These are phyloP conservation scores for Alternaria sp. DNA, from an alignment of 2,329 filamentous ascomycete species.

Conservation along the genomic window DNA sequence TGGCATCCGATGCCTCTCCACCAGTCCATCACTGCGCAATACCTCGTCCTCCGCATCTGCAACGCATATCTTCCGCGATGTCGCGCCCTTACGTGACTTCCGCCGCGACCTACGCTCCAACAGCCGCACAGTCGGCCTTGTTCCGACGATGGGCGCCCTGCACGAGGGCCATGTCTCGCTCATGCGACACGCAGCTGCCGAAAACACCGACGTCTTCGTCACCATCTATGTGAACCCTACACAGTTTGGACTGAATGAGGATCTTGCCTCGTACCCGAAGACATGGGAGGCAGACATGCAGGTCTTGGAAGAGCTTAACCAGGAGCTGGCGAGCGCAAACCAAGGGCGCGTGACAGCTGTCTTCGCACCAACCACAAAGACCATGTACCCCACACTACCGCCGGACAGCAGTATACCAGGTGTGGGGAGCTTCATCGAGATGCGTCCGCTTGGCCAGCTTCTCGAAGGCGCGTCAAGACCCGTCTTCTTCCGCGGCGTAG, in stretches of 20 bases:
- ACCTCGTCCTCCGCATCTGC: slow-evolving; percentile 22
- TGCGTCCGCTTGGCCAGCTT: slow-evolving; percentile 81
- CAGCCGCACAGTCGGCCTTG: slow-evolving; percentile 79
- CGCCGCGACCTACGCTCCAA: slow-evolving; percentile 69
- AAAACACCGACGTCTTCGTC: slow-evolving; percentile 87
- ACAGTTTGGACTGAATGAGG: slow-evolving; percentile 89
- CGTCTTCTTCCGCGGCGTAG: slow-evolving; percentile 95
- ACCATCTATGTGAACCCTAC: slow-evolving; percentile 96
- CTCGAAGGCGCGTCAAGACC: slow-evolving; percentile 86
- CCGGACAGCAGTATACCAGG: slow-evolving; percentile 74
- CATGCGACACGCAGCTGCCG: slow-evolving; percentile 79
- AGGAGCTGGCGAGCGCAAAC: slow-evolving; percentile 65
- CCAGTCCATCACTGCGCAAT: slow-evolving; percentile 23
- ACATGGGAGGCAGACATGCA: slow-evolving; percentile 82
- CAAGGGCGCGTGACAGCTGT: slow-evolving; percentile 77
- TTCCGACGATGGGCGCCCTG: slow-evolving; percentile 98
- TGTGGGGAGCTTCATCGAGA: slow-evolving; percentile 86
- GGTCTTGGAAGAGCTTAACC: slow-evolving; percentile 71
- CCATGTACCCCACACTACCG: slow-evolving; percentile 88
- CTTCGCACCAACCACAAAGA: slow-evolving; percentile 80
- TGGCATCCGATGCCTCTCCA: slow-evolving; percentile 28
- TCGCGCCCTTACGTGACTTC: slow-evolving; percentile 72
- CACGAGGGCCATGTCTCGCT: slow-evolving; percentile 89
- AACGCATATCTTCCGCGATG: slow-evolving; percentile 77
- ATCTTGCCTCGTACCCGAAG: slow-evolving; percentile 85